phyloP scores from a whole-genome alignment of 2,329 filamentous ascomycete genomes.

The Aureobasidium lini region DNA sequence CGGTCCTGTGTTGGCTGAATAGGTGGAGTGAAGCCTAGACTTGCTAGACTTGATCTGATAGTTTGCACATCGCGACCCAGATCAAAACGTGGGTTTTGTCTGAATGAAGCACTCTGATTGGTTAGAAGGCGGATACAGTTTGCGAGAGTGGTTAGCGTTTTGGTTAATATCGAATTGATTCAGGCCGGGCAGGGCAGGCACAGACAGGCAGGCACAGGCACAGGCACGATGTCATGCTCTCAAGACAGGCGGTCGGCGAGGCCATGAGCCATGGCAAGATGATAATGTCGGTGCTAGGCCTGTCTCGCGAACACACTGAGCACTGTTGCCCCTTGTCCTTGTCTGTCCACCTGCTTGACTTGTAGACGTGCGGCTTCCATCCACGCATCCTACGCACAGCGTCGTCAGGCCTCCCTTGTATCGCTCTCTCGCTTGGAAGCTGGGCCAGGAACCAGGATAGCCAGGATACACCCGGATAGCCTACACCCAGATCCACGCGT shows the following conservation, averaged over 20 bases:
- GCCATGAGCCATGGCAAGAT: neutral
- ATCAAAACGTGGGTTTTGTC: constrained; percentile 7
- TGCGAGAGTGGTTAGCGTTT: constrained; percentile 1
- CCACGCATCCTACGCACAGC: neutral
- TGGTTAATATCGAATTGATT: neutral
- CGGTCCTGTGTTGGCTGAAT: neutral
- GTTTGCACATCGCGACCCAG: constrained; percentile 11
- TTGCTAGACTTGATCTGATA: constrained; percentile 9
- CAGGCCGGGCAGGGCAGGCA: neutral
- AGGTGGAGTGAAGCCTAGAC: neutral
- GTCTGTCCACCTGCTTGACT: neutral
- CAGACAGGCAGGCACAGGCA: neutral
- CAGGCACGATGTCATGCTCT: neutral
- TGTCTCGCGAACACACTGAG: neutral
- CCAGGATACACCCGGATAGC: neutral
- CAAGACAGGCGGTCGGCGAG: neutral
- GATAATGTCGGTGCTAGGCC: neutral
- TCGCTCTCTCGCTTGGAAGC: neutral
- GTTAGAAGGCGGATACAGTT: neutral
- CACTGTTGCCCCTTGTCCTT: neutral
- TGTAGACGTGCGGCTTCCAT: neutral
- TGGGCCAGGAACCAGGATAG: neutral
- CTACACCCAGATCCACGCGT: neutral
- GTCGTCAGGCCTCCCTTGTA: neutral
- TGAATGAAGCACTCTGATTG: neutral